Base-by-base conservation (phyloP, 352 stramenopile species). In the Phytophthora fragariaefolia region DNA sequence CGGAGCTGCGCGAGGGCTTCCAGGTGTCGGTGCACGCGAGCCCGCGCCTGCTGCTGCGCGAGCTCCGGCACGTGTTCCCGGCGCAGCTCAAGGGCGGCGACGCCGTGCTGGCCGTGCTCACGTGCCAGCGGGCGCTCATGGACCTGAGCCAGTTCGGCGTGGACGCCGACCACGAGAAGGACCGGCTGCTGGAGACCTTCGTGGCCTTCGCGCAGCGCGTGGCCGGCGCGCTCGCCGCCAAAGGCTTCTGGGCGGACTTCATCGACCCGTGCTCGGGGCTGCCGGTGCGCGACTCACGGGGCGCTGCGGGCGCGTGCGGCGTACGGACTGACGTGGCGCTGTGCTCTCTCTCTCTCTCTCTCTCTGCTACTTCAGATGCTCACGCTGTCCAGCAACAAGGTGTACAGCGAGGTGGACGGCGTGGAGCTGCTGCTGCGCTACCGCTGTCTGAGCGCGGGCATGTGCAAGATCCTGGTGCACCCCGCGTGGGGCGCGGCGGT, bases 201-300 rank as follows among this genome's bases (percentile, higher is more conserved):
- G 82, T 98, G 28, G 85, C 80, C 24, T 98, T 98, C 71, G 96
- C 94, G 27, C 82, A 96, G 54, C 74, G 87, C 34, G 73, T 99
- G 18, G 93, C 83, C 54, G 71, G 94, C 10, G 70, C 79, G 51
- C 71, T 99, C 22, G 74, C 87, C 40, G 76, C 73, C 22, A 78
- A 76, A 30, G 84, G 91, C 15, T 97, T 90, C 74, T 99, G 95
- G 95, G 95, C 95, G 15, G 97, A 99, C 80, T 99, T 97, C 72
- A 99, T 98, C 74, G 97, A 99, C 83, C 97, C 97, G 22, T 99
- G 97, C 77, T 98, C 91, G 8, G 97, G 97, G 2, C 80, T 99
- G 47, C 96, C 97, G 58, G 84, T 93, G 69, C 57, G 79, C 77
- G 8, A 10, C 28, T n/a, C n/a, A n/a, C n/a, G n/a, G n/a, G n/a